These are phyloP conservation scores for Trichoderma atrobrunneum DNA, from an alignment of 2,329 filamentous ascomycete genomes.

Conservation along the genomic window DNA sequence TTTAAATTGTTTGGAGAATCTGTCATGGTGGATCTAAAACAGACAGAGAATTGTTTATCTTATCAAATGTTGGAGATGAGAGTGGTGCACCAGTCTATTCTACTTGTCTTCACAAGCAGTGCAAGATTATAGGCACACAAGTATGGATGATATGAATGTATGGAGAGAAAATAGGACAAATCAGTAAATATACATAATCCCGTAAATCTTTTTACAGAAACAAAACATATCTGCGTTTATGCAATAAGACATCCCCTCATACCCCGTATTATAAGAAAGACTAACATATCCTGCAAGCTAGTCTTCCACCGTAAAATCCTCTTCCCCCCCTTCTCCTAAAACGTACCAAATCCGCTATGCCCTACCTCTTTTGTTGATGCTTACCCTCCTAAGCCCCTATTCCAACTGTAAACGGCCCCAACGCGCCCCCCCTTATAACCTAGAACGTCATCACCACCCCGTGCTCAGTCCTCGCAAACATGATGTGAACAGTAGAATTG, in stretches of 20 bases:
- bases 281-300: slow-evolving; percentile 8
- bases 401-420: background rate
- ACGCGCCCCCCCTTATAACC: background rate
- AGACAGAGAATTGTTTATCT: background rate
- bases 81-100: background rate
- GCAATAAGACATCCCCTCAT: background rate
- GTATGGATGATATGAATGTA: background rate
- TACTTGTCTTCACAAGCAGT: background rate
- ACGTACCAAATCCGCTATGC: background rate
- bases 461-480: background rate
- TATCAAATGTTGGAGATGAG: background rate
- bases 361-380: background rate
- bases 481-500: background rate
- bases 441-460: background rate
- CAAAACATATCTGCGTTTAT: background rate
- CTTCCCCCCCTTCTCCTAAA: background rate
- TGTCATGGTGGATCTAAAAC: background rate
- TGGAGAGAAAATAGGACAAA: background rate
- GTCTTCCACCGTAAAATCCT: background rate
- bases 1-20: background rate
- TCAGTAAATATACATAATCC: background rate
- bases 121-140: background rate
- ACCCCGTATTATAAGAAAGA: slow-evolving; percentile 4
- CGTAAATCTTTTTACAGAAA: background rate
- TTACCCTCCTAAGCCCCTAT: background rate